Conservation (phyloP, 345 rosid species). For the Hypericum perforatum region DNA sequence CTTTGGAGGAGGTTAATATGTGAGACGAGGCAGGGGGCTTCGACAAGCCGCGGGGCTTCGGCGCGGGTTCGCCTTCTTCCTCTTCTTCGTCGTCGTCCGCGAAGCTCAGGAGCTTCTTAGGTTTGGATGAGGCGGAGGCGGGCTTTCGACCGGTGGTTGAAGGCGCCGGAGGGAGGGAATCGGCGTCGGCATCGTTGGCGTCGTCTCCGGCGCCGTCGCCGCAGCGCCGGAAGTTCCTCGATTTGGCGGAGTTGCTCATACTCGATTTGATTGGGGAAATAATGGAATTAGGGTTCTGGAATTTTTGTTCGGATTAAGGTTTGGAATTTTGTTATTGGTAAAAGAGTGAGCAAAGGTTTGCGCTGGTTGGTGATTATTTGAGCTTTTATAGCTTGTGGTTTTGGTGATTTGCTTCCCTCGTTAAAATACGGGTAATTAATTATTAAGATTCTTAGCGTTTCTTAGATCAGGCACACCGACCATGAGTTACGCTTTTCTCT, state of each 20-base stretch:
- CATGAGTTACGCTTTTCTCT: too few relatives aligned
- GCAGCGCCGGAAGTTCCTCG: slow-evolving; percentile 76
- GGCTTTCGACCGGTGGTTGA: slow-evolving; percentile 2
- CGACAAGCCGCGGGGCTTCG: slow-evolving; percentile 12
- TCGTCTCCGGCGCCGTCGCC: slow-evolving; percentile 34
- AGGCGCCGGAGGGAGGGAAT: slow-evolving; percentile 9
- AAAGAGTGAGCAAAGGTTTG: too few relatives aligned
- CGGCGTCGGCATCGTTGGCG: slow-evolving; percentile 13
- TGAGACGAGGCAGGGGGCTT: slow-evolving; percentile 31
- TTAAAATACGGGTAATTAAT: too few relatives aligned
- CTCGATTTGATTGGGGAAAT: too few relatives aligned
- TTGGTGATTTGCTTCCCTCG: too few relatives aligned
- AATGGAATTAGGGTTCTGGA: too few relatives aligned
- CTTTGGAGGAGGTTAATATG: slow-evolving; percentile 46
- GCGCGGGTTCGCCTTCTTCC: slow-evolving; percentile 18
- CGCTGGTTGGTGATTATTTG: too few relatives aligned
- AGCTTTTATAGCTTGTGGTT: too few relatives aligned
- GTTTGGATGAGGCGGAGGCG: slow-evolving; percentile 25
- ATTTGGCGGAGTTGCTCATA: slow-evolving; percentile 46
- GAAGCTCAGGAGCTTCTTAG: slow-evolving; percentile 80
- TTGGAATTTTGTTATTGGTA: too few relatives aligned
- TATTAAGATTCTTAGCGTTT: too few relatives aligned
- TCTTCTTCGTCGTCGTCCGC: slow-evolving; percentile 62
- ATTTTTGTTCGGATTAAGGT: too few relatives aligned
- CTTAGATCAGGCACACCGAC: too few relatives aligned